Evolutionary conservation across 306 rosid species (phyloP).

Genomic region (Oemleria cerasiformis): DNA sequence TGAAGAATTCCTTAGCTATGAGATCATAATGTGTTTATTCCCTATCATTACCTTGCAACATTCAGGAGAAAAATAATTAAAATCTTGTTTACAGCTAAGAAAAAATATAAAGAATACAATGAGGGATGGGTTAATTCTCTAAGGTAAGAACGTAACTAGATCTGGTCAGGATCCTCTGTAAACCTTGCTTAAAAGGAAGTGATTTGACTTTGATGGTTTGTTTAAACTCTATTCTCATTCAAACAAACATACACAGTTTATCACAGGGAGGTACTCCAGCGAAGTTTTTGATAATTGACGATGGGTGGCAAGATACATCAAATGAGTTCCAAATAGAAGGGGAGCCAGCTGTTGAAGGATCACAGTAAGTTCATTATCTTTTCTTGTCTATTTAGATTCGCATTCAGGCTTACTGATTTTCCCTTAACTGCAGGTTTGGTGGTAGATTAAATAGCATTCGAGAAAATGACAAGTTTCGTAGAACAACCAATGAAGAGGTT

Average conservation of each 20-base stretch:
- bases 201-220: not conserved
- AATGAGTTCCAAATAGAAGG: slow-evolving; percentile 47
- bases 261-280: slow-evolving; percentile 45
- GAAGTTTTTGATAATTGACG: slow-evolving; percentile 39
- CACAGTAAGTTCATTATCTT: slow-evolving; percentile 31
- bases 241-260: slow-evolving; percentile 27
- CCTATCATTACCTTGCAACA: not conserved
- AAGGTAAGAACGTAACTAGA: not conserved
- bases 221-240: not conserved
- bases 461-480: slow-evolving; percentile 35
- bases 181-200: not conserved
- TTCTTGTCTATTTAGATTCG: not conserved
- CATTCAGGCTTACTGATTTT: slow-evolving; percentile 4
- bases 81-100: not conserved
- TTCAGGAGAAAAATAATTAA: not conserved
- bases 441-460: slow-evolving; percentile 37
- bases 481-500: slow-evolving; percentile 10
- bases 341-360: slow-evolving; percentile 41
- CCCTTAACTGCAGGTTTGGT: slow-evolving; percentile 33
- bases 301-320: slow-evolving; percentile 42
- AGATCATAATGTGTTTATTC: not conserved
- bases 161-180: not conserved
- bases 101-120: not conserved
- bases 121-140: not conserved
- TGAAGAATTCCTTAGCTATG: not conserved